phyloP scores from a whole-genome alignment of 768 basidiomycete genomes.

The Auriscalpium microsporum region DNA sequence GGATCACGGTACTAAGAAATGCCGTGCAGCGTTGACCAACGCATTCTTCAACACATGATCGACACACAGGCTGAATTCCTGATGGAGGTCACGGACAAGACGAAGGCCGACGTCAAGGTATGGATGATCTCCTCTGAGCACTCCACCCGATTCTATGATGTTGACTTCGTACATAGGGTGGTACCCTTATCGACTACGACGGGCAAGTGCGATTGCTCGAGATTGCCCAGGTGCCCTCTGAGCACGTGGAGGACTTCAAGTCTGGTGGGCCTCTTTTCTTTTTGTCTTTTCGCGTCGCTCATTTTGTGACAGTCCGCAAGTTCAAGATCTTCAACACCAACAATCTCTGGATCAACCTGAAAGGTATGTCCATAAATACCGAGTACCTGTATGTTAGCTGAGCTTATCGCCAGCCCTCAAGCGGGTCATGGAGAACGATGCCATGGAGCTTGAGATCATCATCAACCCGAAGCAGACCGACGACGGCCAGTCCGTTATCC shows the following conservation, averaged over 20 bases:
- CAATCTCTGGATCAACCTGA: conserved; percentile 74
- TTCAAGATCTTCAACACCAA: conserved; percentile 94
- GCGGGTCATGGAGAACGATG: conserved; percentile 78
- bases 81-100: conserved; percentile 97
- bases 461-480: conserved; percentile 86
- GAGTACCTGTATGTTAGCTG: not conserved
- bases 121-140: not conserved
- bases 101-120: conserved; percentile 72
- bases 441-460: conserved; percentile 91
- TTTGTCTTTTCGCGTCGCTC: not conserved
- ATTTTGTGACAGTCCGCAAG: conserved; percentile 49
- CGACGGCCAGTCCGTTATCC: conserved; percentile 79
- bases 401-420: conserved; percentile 56
- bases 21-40: conserved; percentile 21
- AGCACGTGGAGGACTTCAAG: conserved; percentile 94
- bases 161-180: conserved; percentile 39
- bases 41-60: conserved; percentile 82
- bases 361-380: conserved; percentile 34
- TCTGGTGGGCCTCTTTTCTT: conserved; percentile 35
- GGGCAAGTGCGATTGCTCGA: conserved; percentile 83
- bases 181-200: conserved; percentile 87
- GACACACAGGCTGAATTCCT: conserved; percentile 76
- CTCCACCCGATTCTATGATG: not conserved
- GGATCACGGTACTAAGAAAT: not conserved
- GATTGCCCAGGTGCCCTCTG: conserved; percentile 89